A percentile compares a stretch with the other conserved stretches of the same genome.
Evolutionary conservation across 2,329 filamentous ascomycete genomes (phyloP).

Genomic region (Lomentospora prolificans): DNA sequence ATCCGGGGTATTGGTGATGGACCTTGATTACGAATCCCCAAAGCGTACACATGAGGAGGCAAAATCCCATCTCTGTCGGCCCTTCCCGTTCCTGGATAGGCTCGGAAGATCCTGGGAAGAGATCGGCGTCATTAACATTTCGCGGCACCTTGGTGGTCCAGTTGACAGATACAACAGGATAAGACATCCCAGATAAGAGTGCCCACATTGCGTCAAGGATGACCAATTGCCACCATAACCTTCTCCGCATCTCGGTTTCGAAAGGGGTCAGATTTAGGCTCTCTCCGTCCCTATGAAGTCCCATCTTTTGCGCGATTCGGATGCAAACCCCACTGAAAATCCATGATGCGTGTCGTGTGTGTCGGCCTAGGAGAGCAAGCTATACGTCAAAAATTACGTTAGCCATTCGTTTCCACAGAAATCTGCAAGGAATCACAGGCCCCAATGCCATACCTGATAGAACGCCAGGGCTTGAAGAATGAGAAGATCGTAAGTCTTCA

Average conservation of each 20-base stretch:
- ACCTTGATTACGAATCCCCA: slow-evolving; percentile 35
- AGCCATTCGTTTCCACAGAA: slow-evolving; percentile 5
- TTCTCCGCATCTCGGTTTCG: slow-evolving; percentile 57
- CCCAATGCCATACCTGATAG: slow-evolving; percentile 35
- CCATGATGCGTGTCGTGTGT: slow-evolving; percentile 50
- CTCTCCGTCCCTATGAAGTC: slow-evolving; percentile 53
- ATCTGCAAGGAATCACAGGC: background rate
- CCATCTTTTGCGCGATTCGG: slow-evolving; percentile 58
- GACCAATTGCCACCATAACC: slow-evolving; percentile 58
- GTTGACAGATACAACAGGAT: slow-evolving; percentile 38
- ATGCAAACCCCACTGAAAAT: slow-evolving; percentile 51
- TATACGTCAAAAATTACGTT: slow-evolving; percentile 19
- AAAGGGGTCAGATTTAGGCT: slow-evolving; percentile 47
- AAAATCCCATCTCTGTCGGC: slow-evolving; percentile 52
- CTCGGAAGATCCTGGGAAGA: slow-evolving; percentile 42
- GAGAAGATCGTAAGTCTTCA: slow-evolving; percentile 47
- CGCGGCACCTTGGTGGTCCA: slow-evolving; percentile 47
- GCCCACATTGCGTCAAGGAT: slow-evolving; percentile 48
- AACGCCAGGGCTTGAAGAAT: slow-evolving; percentile 50
- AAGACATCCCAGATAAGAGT: slow-evolving; percentile 45
- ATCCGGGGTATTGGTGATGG: slow-evolving; percentile 28
- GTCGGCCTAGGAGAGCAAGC: slow-evolving; percentile 47
- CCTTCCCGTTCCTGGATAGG: slow-evolving; percentile 42
- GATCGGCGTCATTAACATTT: slow-evolving; percentile 50
- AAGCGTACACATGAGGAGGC: slow-evolving; percentile 39